A percentile compares a stretch with the other conserved stretches of the same genome.
Conservation (phyloP, 108 stramenopile species). For the Skeletonema marinoi region DNA sequence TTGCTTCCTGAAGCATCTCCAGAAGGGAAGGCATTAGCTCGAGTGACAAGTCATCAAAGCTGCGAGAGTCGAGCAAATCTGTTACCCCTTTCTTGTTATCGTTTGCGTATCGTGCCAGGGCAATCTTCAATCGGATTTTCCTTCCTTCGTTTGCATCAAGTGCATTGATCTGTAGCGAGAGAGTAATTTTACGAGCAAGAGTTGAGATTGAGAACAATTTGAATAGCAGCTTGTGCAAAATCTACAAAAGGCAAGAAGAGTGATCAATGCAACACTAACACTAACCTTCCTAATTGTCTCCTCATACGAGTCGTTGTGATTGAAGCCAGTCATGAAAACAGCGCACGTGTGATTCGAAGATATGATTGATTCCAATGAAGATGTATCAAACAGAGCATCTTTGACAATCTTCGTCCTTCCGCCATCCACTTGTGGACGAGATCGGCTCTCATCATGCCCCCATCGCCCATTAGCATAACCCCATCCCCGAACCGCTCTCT, state of each 20-base stretch:
- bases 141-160: background rate
- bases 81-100: background rate
- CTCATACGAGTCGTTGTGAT: background rate
- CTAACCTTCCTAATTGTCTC: background rate
- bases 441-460: no score
- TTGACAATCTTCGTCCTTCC: background rate
- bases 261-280: background rate
- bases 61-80: background rate
- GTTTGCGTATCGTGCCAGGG: background rate
- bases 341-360: slow-evolving; percentile 23
- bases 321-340: background rate
- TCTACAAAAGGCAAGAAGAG: no score
- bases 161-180: background rate
- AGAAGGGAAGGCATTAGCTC: background rate
- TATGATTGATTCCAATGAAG: background rate
- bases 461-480: no score
- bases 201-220: no score
- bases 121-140: background rate
- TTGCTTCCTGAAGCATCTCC: background rate
- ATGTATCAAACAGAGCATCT: background rate
- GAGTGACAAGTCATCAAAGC: background rate
- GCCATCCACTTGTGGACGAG: background rate
- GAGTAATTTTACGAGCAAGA: background rate
- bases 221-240: no score
- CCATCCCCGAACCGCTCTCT: no score